These are phyloP conservation scores for Leptodermis oblonga DNA, from an alignment of 257 asterid genomes.

Conservation along the genomic window DNA sequence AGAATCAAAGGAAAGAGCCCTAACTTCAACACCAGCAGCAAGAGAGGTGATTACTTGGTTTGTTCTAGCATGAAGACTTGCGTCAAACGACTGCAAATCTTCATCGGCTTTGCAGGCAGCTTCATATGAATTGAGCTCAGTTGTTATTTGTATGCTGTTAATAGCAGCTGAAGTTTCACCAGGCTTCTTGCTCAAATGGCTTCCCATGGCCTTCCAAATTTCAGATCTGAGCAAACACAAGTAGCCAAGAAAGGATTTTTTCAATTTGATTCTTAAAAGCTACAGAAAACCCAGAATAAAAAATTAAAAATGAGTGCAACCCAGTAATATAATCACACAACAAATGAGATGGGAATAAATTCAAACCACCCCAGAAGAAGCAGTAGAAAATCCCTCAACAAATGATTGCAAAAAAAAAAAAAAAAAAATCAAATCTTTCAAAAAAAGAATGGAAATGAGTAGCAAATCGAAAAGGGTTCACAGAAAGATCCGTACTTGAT, in stretches of 20 bases:
- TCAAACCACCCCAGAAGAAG: neutral
- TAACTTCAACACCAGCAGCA: conserved; percentile 83
- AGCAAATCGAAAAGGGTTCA: conserved; percentile 6
- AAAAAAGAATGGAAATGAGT: conserved; percentile 15
- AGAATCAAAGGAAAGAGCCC: conserved; percentile 82
- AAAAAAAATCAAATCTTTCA: neutral
- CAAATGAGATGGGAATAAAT: neutral
- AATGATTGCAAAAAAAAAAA: neutral
- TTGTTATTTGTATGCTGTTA: conserved; percentile 44
- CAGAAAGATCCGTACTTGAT: conserved; percentile 20
- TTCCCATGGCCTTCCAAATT: conserved; percentile 53
- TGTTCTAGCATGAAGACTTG: conserved; percentile 60
- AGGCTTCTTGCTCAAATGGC: conserved; percentile 77
- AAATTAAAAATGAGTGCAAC: neutral
- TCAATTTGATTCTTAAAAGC: neutral
- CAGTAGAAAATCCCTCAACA: neutral
- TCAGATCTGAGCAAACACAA: conserved; percentile 17
- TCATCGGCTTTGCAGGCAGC: conserved; percentile 70
- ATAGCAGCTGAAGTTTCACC: conserved; percentile 57
- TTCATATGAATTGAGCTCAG: conserved; percentile 62
- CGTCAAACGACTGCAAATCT: conserved; percentile 66
- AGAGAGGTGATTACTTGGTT: conserved; percentile 57
- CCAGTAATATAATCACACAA: neutral
- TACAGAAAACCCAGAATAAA: neutral
- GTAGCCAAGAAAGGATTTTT: neutral